phyloP scores from a whole-genome alignment of 441 rosid species.

The Erodium trifolium region DNA sequence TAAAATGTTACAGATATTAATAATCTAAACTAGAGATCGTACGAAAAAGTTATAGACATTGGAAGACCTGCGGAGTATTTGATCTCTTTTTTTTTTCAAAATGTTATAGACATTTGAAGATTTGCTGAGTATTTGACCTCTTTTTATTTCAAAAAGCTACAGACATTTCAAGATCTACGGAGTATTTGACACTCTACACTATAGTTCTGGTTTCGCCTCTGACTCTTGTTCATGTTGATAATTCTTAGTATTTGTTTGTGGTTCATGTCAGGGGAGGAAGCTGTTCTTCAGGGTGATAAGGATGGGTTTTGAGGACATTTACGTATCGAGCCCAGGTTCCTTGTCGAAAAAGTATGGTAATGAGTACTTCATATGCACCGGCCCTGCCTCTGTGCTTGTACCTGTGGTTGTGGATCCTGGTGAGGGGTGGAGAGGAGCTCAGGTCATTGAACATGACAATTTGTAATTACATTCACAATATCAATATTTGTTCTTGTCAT shows the following conservation, averaged over 20 bases:
- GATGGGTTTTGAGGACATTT: constrained; percentile 75
- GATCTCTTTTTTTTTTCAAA: too few relatives aligned
- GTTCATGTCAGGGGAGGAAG: constrained; percentile 52
- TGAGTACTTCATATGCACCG: constrained; percentile 69
- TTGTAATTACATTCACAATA: constrained; percentile 33
- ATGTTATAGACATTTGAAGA: too few relatives aligned
- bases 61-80: too few relatives aligned
- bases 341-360: constrained; percentile 51
- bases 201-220: too few relatives aligned
- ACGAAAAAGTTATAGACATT: too few relatives aligned
- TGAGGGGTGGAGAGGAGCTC: constrained; percentile 78
- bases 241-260: constrained; percentile 4
- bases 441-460: constrained; percentile 84
- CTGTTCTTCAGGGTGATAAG: constrained; percentile 72
- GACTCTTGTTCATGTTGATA: too few relatives aligned
- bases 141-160: too few relatives aligned
- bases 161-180: too few relatives aligned
- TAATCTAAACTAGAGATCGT: too few relatives aligned
- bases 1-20: too few relatives aligned
- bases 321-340: constrained; percentile 63
- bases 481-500: not conserved
- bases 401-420: constrained; percentile 55
- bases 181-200: too few relatives aligned
- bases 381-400: constrained; percentile 70
- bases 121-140: too few relatives aligned